phyloP scores from a whole-genome alignment of 148 eudicot species.

The Vaccinium corymbosum region DNA sequence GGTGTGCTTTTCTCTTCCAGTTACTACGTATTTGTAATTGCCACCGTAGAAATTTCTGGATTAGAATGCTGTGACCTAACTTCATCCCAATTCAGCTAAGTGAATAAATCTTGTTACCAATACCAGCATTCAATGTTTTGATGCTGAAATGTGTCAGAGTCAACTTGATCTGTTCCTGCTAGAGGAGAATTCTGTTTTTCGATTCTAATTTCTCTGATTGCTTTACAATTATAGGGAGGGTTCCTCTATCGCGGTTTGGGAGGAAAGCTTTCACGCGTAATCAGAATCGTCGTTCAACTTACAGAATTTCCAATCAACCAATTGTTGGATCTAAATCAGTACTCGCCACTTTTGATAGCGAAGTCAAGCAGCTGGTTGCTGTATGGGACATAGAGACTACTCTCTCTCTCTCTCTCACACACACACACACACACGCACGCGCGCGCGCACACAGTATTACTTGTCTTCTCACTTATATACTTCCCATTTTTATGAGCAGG shows the following conservation, averaged over 20 bases:
- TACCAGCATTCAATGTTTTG: background rate
- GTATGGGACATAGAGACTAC: conserved; percentile 39
- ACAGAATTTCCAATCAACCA: conserved; percentile 37
- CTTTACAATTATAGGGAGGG: conserved; percentile 43
- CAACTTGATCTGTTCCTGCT: background rate
- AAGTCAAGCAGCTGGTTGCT: conserved; percentile 77
- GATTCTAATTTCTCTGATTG: conserved; percentile 14
- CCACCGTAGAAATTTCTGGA: background rate
- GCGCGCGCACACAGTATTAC: background rate
- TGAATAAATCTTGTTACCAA: background rate
- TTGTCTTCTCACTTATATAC: conserved; percentile 11
- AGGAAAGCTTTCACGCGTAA: conserved; percentile 48
- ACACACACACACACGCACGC: too few species aligned
- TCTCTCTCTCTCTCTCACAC: background rate
- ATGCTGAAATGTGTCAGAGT: background rate
- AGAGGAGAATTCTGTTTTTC: background rate
- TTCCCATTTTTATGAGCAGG: conserved; percentile 40
- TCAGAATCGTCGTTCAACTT: conserved; percentile 71
- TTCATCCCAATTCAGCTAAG: background rate
- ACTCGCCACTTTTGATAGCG: conserved; percentile 61
- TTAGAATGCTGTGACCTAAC: background rate
- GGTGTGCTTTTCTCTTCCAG: background rate
- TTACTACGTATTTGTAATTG: background rate
- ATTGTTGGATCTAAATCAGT: conserved; percentile 39
- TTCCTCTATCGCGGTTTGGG: conserved; percentile 40